Evolutionary conservation across 495 filamentous ascomycete genomes (phyloP), one percentile per base, ranked within the genome.

Genomic region (Lasiosphaeris hirsuta): DNA sequence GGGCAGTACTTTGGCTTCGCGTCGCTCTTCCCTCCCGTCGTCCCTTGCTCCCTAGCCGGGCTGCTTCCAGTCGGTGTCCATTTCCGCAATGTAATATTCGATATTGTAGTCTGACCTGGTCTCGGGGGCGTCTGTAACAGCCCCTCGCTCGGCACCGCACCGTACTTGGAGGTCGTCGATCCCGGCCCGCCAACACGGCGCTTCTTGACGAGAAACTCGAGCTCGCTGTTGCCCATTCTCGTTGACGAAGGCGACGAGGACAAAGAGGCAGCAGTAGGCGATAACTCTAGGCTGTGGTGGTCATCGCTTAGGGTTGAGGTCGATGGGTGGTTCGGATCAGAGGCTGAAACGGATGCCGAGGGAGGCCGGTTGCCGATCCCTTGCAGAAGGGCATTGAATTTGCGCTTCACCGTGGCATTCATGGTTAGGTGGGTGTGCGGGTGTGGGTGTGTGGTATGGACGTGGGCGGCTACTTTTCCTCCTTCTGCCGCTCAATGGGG

Each of bases 1-100:
- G 92, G 93, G 51, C 86, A 85, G 69, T 92, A 97, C 51, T 62
- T 63, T 2, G 63, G 63, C 46, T 54, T 47, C 35, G 44, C 52
- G 17, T 48, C 39, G 19, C 18, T 13, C 4, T 33, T 45, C 9
- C 13, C 34, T 18, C 13, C 57, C 57, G 13, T 34, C 45, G 11
- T 13, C 10, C 51, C 19, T 8, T 19, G 46, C 4, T 30, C 23
- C 23, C 23, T 30, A 30, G 23, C 23, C 23, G 51, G 48, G 46
- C 50, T 42, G 43, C 49, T 54, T 11, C n/a, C 59, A 13, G 41
- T 49, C 17, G 69, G 61, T 9, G 44, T 69, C 65, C 72, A 76
- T 54, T 77, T 81, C 56, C 74, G 69, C 50, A 79, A 63, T 1
- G 66, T 70, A 13, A 77, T 57, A 44, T 74, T 71, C 7, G 73